Evolutionary conservation across 2,329 filamentous ascomycete genomes (phyloP), one percentile per base, ranked within the genome.

Genomic region (Pseudogymnoascus sp.): DNA sequence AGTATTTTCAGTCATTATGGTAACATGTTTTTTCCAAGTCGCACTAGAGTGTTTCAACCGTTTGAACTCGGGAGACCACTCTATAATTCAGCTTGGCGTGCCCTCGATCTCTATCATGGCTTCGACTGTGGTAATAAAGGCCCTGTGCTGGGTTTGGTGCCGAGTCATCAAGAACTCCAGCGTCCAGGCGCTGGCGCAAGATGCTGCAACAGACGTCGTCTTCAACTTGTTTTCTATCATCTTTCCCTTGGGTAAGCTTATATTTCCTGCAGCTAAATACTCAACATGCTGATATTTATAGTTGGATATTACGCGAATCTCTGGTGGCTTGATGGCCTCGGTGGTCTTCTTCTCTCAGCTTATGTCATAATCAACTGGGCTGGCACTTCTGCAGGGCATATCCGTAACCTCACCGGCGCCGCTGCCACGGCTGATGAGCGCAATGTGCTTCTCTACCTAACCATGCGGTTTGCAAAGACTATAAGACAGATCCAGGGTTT

Each of bases 351-450:
- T 0, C 74, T 88, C 0, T 86, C 84, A 0, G 70, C 86, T 3
- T 86, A 80, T 73, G 85, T 88, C 69, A 86, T 88, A 65, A 83
- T 81, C 70, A 85, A 88, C 71, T 88, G 84, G 85, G 79, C 79
- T 1, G 76, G 77, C 48, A 87, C 84, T 0, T 82, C 78, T 62
- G 75, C 83, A 55, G 76, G 81, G 59, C 84, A 85, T 64, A 77
- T 85, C 52, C 78, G 77, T 1, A 76, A 82, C 2, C 72, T 85
- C 4, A 82, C 80, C 0, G 82, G 82, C n/a, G 75, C 80, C 58
- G 79, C 80, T 0, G 82, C 81, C 0, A 74, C 77, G 2, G 73
- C 78, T 2, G 71, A 75, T 3, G 72, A 80, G 38, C 73, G 77
- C 21, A 77, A 82, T 63, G 84, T 84, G 65, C 73, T 85, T 21